phyloP scores from a whole-genome alignment of 805 yeast species.

The Saturnispora silvae region DNA sequence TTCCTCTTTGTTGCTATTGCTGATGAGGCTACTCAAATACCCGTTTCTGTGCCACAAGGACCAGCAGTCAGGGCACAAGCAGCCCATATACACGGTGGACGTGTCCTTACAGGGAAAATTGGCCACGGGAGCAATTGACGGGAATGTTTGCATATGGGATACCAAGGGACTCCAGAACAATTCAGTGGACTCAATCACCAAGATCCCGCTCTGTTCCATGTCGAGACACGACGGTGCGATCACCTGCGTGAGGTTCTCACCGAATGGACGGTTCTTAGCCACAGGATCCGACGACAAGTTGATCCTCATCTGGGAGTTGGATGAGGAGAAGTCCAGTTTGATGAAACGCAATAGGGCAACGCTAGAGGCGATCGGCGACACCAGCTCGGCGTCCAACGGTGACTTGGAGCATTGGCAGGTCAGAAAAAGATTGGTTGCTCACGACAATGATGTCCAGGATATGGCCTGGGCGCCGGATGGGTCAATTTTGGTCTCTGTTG shows the following conservation, averaged over 20 bases:
- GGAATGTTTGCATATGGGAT: slow-evolving; percentile 81
- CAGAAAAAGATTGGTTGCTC: slow-evolving; percentile 84
- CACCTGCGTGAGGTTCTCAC: slow-evolving; percentile 85
- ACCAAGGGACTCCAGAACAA: slow-evolving; percentile 17
- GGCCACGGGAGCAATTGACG: slow-evolving; percentile 92
- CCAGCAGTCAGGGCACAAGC: slow-evolving; percentile 37
- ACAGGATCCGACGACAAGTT: slow-evolving; percentile 94
- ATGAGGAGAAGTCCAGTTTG: slow-evolving; percentile 50
- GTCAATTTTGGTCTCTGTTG: slow-evolving; percentile 82
- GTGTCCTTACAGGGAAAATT: slow-evolving; percentile 78
- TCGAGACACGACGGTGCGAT: slow-evolving; percentile 95
- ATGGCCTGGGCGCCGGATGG: slow-evolving; percentile 98
- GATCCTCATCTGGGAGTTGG: slow-evolving; percentile 85
- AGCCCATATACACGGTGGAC: slow-evolving; percentile 77
- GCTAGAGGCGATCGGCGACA: not conserved
- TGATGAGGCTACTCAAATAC: slow-evolving; percentile 4
- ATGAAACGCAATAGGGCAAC: slow-evolving; percentile 20
- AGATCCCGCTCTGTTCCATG: slow-evolving; percentile 73
- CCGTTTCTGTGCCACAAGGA: slow-evolving; percentile 29
- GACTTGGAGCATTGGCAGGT: slow-evolving; percentile 94
- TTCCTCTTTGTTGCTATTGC: too few relatives aligned
- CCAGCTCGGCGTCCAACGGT: slow-evolving; percentile 26
- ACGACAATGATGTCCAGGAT: slow-evolving; percentile 95
- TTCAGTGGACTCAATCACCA: slow-evolving; percentile 17
- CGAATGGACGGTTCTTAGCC: slow-evolving; percentile 83